Conservation (phyloP, 768 basidiomycete species). For the Leccinum broughii region DNA sequence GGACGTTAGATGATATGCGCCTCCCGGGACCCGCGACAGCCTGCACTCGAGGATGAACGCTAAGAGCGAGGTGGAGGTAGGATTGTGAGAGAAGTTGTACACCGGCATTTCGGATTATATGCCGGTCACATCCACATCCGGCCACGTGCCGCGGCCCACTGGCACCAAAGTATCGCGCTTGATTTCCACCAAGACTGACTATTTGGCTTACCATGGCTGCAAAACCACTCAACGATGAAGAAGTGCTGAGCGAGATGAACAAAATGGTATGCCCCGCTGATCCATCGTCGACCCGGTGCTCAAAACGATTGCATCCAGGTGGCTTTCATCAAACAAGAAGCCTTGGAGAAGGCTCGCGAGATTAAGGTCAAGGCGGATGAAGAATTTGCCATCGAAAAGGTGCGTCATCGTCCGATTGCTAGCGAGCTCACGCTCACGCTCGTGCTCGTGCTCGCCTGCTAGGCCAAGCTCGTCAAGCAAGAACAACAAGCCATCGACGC, state of each 20-base stretch:
- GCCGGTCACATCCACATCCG: neutral
- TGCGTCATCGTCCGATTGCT: constrained; percentile 19
- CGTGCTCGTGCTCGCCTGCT: neutral
- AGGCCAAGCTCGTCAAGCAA: constrained; percentile 98
- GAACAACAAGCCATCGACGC: constrained; percentile 95
- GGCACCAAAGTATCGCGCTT: neutral
- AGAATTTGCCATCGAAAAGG: constrained; percentile 99
- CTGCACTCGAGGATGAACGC: neutral
- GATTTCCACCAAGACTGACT: neutral
- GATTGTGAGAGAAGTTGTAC: neutral
- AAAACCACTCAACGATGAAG: constrained; percentile 87
- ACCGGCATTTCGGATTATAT: neutral
- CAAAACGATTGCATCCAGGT: constrained; percentile 51
- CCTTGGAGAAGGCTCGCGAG: constrained; percentile 95
- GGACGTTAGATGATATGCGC: neutral
- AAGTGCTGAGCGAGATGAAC: constrained; percentile 96
- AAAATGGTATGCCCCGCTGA: constrained; percentile 77
- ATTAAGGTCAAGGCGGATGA: constrained; percentile 97
- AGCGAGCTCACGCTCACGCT: neutral
- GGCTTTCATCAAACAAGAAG: constrained; percentile 98
- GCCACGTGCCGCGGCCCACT: neutral
- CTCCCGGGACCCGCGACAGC: neutral
- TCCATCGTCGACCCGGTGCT: neutral
- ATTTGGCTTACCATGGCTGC: constrained; percentile 54
- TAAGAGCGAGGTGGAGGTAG: neutral